phyloP scores from a whole-genome alignment of 2,329 filamentous ascomycete species.

The Fusarium bactridioides region DNA sequence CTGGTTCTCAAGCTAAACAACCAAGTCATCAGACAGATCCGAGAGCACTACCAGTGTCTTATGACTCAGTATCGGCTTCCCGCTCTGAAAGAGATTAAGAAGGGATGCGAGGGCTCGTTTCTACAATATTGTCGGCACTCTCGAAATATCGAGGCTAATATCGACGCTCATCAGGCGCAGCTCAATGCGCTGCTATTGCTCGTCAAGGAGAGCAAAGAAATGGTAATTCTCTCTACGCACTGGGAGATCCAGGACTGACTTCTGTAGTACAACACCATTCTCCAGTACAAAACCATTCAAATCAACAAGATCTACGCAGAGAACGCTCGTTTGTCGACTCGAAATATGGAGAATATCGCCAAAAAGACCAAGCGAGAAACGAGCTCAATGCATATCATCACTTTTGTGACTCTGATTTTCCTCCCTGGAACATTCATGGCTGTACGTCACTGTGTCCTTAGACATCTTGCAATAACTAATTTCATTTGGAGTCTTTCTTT shows the following conservation, averaged over 20 bases:
- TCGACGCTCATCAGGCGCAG: conserved; percentile 3
- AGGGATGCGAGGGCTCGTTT: neutral
- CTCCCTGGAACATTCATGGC: conserved; percentile 29
- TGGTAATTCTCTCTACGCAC: neutral
- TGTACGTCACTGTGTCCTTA: neutral
- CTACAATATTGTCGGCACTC: neutral
- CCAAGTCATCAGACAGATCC: conserved; percentile 15
- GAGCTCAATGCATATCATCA: conserved; percentile 29
- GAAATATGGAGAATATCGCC: conserved; percentile 28
- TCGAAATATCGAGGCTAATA: neutral
- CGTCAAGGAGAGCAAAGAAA: conserved; percentile 10
- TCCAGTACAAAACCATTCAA: conserved; percentile 16
- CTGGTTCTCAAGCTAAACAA: conserved; percentile 21
- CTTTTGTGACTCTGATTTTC: conserved; percentile 25
- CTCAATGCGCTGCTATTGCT: conserved; percentile 2
- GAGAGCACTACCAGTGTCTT: conserved; percentile 16
- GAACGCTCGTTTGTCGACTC: conserved; percentile 11
- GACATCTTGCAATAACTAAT: neutral
- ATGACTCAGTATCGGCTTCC: neutral
- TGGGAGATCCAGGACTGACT: neutral
- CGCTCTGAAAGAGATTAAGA: neutral
- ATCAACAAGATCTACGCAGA: conserved; percentile 25
- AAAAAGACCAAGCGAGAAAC: conserved; percentile 29
- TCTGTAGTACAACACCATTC: conserved; percentile 15
- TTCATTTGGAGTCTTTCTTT: conserved; percentile 10